Base-by-base conservation (phyloP, 164 flowering plant species). In the Akebia trifoliata region DNA sequence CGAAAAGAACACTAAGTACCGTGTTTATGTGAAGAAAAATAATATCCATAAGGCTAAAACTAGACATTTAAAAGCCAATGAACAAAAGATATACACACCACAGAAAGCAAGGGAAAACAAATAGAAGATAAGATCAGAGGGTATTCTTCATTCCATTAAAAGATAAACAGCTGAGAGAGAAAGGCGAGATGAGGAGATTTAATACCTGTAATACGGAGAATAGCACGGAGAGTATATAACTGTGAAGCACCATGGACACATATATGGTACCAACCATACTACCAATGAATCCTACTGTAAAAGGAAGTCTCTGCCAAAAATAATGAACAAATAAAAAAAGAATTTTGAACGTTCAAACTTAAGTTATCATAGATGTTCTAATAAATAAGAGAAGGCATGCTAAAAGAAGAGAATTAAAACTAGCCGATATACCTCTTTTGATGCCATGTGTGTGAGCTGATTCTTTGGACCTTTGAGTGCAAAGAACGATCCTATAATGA, bases 211-310 rank as follows among this genome's bases (percentile, higher is more conserved):
- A 35, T 36, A 76, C 90, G 48, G 94, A 87, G 56, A 90, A 93
- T 48, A 90, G 68, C 67, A 90, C 90, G 32, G 98, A 87, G 34
- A 93, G 81, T 47, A 90, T 46, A 63, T 93, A 93, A 76, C 92
- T 90, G 68, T 90, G 97, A 58, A 93, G 96, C 68, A 84, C 88
- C 91, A 93, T 90, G 64, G 97, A 93, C 43, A 89, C 96, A 72
- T 92, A 92, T 46, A 92, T 75, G 38, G 98, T 86, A 39, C 93
- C 96, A 21, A 76, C 72, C 96, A 86, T 92, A 71, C 81, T 78
- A 53, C 91, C 95, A 5, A 89, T 44, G 59, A 89, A 89, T 56
- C 81, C 95, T 65, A 81, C 20, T 15, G 96, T 83, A 38, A 92
- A 84, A 42, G 98, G 96, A 68, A 92, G 95, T 63, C 98, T 85